Conservation (phyloP, 2,329 filamentous ascomycete genomes). For the Botrytis byssoidea region DNA sequence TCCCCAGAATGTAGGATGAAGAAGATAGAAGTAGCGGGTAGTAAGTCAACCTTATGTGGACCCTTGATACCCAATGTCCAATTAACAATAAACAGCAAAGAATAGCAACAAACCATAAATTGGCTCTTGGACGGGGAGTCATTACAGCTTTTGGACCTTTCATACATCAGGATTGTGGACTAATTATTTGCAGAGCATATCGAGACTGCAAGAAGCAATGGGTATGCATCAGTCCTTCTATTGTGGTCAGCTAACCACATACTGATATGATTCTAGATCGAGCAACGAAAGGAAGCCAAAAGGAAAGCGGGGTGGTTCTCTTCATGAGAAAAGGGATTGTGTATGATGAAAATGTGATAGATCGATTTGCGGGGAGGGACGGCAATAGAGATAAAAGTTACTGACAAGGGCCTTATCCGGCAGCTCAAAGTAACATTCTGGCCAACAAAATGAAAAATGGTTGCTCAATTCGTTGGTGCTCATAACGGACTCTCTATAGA, state of each 20-base stretch:
- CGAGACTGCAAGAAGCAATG: constrained; percentile 93
- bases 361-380: not conserved
- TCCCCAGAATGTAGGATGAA: not conserved
- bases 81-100: not conserved
- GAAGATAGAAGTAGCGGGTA: not conserved
- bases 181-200: constrained; percentile 66
- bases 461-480: not conserved
- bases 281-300: constrained; percentile 48
- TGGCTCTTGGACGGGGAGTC: not conserved
- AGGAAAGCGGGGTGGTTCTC: constrained; percentile 39
- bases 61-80: not conserved
- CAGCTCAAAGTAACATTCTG: not conserved
- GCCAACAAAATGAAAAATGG: not conserved
- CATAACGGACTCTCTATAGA: not conserved
- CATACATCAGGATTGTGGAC: not conserved
- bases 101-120: not conserved
- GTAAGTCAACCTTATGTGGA: constrained; percentile 9
- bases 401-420: not conserved
- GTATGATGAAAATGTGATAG: constrained; percentile 4
- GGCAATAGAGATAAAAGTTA: not conserved
- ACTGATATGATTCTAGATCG: constrained; percentile 39
- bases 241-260: not conserved
- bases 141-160: not conserved
- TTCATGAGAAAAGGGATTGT: constrained; percentile 17
- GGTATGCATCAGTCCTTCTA: constrained; percentile 56